Conservation (phyloP, 208 protist genomes). For the Leishmania lainsoni region DNA sequence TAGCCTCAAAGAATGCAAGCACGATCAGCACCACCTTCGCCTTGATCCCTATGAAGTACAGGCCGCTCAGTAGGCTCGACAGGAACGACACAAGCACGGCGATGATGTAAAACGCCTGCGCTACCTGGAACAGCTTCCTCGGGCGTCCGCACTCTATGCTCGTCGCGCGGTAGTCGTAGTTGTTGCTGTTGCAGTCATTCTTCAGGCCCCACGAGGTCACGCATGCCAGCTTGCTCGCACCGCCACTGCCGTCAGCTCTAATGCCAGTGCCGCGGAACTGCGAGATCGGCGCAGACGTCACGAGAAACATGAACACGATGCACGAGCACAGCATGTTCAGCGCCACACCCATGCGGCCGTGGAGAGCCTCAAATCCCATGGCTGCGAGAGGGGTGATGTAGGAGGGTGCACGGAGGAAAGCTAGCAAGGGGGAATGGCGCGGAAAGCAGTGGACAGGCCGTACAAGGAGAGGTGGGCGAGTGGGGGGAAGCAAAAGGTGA, state of each 20-base stretch:
- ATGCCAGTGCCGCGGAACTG: conserved; percentile 57
- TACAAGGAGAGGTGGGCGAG: background rate
- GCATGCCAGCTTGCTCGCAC: conserved; percentile 42
- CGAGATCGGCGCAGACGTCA: conserved; percentile 50
- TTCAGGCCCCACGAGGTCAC: conserved; percentile 60
- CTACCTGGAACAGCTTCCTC: conserved; percentile 49
- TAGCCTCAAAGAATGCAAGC: conserved; percentile 29
- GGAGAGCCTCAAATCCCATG: conserved; percentile 59
- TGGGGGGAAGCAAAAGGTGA: conserved; percentile 6
- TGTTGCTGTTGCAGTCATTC: conserved; percentile 43
- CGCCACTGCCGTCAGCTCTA: background rate
- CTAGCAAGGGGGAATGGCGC: background rate
- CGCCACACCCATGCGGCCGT: conserved; percentile 40
- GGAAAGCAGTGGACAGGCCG: background rate
- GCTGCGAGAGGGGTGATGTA: conserved; percentile 19
- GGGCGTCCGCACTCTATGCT: conserved; percentile 17
- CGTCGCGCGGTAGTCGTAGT: conserved; percentile 23
- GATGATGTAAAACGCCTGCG: conserved; percentile 68
- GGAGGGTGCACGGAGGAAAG: background rate
- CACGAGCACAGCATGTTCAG: conserved; percentile 48
- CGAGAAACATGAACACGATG: conserved; percentile 57
- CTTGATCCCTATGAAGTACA: conserved; percentile 43
- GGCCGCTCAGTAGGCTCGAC: conserved; percentile 19
- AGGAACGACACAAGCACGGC: conserved; percentile 46
- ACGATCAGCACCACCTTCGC: conserved; percentile 28